phyloP scores from a whole-genome alignment of 345 rosid genomes.

The Excoecaria agallocha region DNA sequence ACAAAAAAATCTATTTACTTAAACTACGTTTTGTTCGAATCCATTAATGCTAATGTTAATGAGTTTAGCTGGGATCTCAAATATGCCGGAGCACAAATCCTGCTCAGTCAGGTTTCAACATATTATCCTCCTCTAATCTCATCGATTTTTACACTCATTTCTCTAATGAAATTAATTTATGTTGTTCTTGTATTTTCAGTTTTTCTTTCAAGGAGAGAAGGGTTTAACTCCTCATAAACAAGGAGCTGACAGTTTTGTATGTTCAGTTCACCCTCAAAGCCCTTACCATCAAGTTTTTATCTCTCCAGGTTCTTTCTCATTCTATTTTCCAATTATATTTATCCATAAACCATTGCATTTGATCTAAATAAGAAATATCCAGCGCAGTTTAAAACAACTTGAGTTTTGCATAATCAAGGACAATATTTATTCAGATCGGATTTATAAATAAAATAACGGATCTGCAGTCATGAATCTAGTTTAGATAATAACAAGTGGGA shows the following conservation, averaged over 20 bases:
- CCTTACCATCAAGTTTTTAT: slow-evolving; percentile 59
- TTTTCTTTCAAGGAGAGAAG: slow-evolving; percentile 44
- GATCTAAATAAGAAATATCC: too few relatives aligned
- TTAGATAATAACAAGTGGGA: too few relatives aligned
- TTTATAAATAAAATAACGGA: too few relatives aligned
- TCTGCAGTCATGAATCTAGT: too few relatives aligned
- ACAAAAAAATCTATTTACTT: slow-evolving; percentile 40
- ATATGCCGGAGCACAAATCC: slow-evolving; percentile 77
- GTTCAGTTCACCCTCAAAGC: slow-evolving; percentile 69
- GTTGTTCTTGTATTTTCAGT: slow-evolving; percentile 36
- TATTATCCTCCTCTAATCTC: too few relatives aligned
- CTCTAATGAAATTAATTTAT: neutral
- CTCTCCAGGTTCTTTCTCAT: slow-evolving; percentile 50
- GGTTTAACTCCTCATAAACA: slow-evolving; percentile 45
- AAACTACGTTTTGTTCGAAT: slow-evolving; percentile 49
- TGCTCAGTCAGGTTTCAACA: slow-evolving; percentile 57
- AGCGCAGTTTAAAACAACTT: too few relatives aligned
- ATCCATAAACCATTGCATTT: too few relatives aligned
- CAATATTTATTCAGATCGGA: too few relatives aligned
- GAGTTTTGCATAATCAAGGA: too few relatives aligned
- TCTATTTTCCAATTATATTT: neutral
- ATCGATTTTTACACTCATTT: neutral
- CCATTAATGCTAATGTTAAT: slow-evolving; percentile 52
- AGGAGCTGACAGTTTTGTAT: slow-evolving; percentile 70
- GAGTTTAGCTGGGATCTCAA: slow-evolving; percentile 98